Evolutionary conservation across 306 rosid genomes (phyloP).

Genomic region (Vachellia pachyceras): DNA sequence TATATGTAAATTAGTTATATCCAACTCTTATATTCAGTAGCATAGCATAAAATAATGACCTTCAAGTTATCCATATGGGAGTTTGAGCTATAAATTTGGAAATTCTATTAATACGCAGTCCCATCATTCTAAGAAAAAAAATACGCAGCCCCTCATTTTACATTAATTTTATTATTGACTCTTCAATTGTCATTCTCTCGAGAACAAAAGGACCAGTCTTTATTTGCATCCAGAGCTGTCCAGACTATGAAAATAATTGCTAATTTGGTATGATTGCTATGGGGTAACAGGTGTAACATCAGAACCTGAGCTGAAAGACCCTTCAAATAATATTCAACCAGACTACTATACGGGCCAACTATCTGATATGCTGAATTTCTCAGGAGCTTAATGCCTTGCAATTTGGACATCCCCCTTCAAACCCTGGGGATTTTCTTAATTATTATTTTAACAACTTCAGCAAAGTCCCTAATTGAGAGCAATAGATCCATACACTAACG

Average conservation of each 20-base stretch:
- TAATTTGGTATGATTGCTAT: conserved; percentile 17
- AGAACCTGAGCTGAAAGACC: conserved; percentile 63
- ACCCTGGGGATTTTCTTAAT: background rate
- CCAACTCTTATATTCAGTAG: no score
- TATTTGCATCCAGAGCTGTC: conserved; percentile 19
- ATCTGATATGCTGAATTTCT: conserved; percentile 67
- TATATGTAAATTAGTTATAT: no score
- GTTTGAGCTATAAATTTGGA: background rate
- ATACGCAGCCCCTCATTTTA: no score
- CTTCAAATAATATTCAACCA: conserved; percentile 67
- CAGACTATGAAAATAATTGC: conserved; percentile 1
- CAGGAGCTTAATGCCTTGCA: conserved; percentile 31
- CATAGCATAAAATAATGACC: background rate
- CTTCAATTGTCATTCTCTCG: background rate
- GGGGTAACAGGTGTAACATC: conserved; percentile 69
- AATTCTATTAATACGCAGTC: background rate
- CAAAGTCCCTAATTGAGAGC: background rate
- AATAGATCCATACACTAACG: background rate
- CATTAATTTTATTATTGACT: background rate
- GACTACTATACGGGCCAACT: conserved; percentile 69
- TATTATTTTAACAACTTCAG: conserved; percentile 1
- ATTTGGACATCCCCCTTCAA: conserved; percentile 27
- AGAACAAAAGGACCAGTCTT: background rate
- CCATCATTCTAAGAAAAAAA: no score
- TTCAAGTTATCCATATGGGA: background rate